Conservation (phyloP, 768 basidiomycete genomes). For the Mycena albidolilacea region DNA sequence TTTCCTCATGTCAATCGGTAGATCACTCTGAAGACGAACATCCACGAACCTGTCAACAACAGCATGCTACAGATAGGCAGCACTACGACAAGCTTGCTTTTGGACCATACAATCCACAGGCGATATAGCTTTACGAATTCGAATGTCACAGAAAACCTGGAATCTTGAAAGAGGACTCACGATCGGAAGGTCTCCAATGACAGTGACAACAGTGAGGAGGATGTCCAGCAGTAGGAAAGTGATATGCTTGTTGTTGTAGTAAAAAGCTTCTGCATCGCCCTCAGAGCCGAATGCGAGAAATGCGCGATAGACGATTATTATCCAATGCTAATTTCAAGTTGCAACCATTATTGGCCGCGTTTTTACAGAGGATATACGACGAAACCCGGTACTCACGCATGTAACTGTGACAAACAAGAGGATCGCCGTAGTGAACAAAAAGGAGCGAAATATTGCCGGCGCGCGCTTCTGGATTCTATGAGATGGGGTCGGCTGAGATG, state of each 20-base stretch:
- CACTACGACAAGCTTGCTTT: background rate
- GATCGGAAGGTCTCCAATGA: slow-evolving; percentile 12
- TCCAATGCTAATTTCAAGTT: background rate
- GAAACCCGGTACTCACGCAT: background rate
- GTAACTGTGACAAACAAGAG: slow-evolving; percentile 7
- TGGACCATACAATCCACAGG: slow-evolving; percentile 23
- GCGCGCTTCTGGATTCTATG: background rate
- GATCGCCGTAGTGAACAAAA: background rate
- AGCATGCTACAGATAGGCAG: background rate
- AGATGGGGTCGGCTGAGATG: background rate
- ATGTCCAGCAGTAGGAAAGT: background rate
- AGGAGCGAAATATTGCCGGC: background rate
- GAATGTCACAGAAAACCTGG: background rate
- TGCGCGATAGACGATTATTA: background rate
- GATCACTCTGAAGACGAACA: background rate
- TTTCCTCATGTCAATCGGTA: background rate
- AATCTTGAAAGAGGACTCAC: background rate
- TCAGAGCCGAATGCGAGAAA: slow-evolving; percentile 3
- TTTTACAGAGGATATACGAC: background rate
- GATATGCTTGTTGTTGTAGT: background rate
- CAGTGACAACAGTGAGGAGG: background rate
- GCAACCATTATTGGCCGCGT: background rate
- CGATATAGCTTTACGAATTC: background rate
- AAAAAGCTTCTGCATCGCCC: background rate
- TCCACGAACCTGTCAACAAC: background rate